A percentile compares a stretch with the other conserved stretches of the same genome.
Conservation (phyloP, 805 yeast genomes). For the Teunomyces barrocoloradensis region DNA sequence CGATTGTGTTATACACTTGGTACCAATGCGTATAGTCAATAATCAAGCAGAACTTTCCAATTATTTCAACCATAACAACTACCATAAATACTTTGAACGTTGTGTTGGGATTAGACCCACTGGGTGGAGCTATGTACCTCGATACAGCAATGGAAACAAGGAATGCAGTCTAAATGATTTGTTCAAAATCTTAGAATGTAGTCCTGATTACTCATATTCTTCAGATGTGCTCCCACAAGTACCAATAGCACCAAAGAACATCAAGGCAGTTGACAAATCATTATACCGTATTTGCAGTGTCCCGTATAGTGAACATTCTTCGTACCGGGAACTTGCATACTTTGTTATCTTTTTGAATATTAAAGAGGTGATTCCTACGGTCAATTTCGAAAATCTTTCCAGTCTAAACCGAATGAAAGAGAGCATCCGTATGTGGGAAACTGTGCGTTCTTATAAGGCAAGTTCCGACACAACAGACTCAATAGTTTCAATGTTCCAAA, state of each 20-base stretch:
- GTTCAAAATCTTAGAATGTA: constrained; percentile 13
- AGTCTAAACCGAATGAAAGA: constrained; percentile 28
- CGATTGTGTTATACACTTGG: constrained; percentile 55
- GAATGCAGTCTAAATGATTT: constrained; percentile 6
- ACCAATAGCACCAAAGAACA: constrained; percentile 13
- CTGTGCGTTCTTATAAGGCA: constrained; percentile 13
- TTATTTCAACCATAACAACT: constrained; percentile 48
- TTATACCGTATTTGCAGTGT: constrained; percentile 52
- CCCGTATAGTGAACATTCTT: constrained; percentile 94
- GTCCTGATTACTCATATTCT: constrained; percentile 20
- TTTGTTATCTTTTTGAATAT: constrained; percentile 57
- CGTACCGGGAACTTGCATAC: constrained; percentile 72
- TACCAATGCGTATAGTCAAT: constrained; percentile 59
- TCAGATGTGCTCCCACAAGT: constrained; percentile 33
- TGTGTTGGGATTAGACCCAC: constrained; percentile 82
- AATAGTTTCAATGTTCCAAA: constrained; percentile 5
- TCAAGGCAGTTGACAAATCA: constrained; percentile 19
- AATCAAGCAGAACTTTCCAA: constrained; percentile 43
- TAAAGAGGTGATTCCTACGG: constrained; percentile 73
- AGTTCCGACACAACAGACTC: constrained; percentile 1
- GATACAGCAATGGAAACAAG: constrained; percentile 8
- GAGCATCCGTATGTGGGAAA: constrained; percentile 33
- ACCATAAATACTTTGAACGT: constrained; percentile 48
- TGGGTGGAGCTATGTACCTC: constrained; percentile 71
- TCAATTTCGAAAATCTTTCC: constrained; percentile 40